Evolutionary conservation across 2,329 filamentous ascomycete genomes (phyloP), one percentile per base, ranked within the genome.

Genomic region (Colletotrichum nymphaeae): DNA sequence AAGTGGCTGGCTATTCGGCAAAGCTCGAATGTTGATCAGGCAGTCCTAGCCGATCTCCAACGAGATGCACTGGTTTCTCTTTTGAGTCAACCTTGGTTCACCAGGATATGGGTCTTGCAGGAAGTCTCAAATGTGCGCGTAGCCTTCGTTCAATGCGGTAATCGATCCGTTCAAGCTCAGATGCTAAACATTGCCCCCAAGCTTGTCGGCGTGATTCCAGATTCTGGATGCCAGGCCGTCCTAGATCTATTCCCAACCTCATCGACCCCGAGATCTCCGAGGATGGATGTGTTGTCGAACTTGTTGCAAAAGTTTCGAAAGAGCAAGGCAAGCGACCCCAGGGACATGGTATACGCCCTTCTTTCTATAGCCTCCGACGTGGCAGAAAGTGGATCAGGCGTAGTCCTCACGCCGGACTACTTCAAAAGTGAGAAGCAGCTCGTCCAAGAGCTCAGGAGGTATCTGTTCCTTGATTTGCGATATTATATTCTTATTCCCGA

Each of bases 71-170:
- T 28, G 1, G 1, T 28, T 28, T 28, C 26, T 28, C 26, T 28
- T 28, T 28, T 28, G 26, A 28, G 26, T 5, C 26, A 28, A 28
- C 24, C n/a, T 1, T 73, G 66, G 70, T 69, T 69, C 53, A 42
- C 26, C 0, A 52, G 59, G 5, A n/a, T 73, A 22, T 73, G 70
- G 70, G 35, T 69, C 6, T 5, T 73, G 1, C 66, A 69, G 22
- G 70, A 73, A 37, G 70, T 55, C 0, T 49, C 26, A 4, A 22
- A n/a, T n/a, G n/a, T n/a, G n/a, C n/a, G n/a, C n/a, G n/a, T n/a
- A n/a, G n/a, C n/a, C n/a, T n/a, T n/a, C n/a, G n/a, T n/a, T n/a
- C n/a, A n/a, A n/a, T n/a, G n/a, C n/a, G n/a, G n/a, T n/a, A n/a
- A n/a, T n/a, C n/a, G n/a, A n/a, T n/a, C 52, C n/a, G 37, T 55